Evolutionary conservation across 441 rosid species (phyloP), one percentile per base, ranked within the genome.

Genomic region (Gossypium schwendimanii): DNA sequence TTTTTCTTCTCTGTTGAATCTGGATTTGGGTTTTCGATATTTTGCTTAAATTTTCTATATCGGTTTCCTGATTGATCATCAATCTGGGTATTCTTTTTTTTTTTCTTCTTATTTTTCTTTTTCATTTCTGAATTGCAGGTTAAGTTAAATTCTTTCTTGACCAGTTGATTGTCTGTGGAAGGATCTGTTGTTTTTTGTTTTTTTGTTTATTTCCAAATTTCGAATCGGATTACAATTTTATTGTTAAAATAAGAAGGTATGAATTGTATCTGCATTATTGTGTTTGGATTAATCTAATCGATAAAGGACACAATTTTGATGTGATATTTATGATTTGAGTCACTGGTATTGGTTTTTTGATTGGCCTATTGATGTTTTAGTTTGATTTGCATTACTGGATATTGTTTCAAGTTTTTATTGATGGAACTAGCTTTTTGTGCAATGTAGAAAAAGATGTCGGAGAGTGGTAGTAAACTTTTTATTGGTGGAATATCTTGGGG

Each of bases 401-500:
- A 10, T 1, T 7, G 4, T 28, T 8, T 64, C 20, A 6, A 63
- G 23, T 39, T 67, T 31, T 12, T 23, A 24, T 72, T 73, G 66
- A 64, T 65, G 58, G 26, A 55, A 69, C 21, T 72, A 18, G 41
- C 20, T 47, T 20, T 69, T 69, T 67, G 4, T 44, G 36, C 47
- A 45, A 10, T 74, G 81, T 66, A 81, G 84, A 76, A 79, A 21
- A 85, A 82, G 79, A 93, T 89, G 97, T 84, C 96, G 28, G 97
- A 89, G 72, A 81, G 76, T 89, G 99, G 99, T 12, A 95, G 99
- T 17, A 95, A 95, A 83, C 82, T 95, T 59, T 95, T 95, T 84
- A 86, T 95, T 39, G 99, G 99, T 68, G 99, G 99, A 50, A 90
- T 95, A 75, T 93, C 99, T 7, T 95, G 99, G 99, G 98, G 93